Base-by-base conservation (phyloP, 805 yeast genomes). In the Grigorovia yakushimaensis region DNA sequence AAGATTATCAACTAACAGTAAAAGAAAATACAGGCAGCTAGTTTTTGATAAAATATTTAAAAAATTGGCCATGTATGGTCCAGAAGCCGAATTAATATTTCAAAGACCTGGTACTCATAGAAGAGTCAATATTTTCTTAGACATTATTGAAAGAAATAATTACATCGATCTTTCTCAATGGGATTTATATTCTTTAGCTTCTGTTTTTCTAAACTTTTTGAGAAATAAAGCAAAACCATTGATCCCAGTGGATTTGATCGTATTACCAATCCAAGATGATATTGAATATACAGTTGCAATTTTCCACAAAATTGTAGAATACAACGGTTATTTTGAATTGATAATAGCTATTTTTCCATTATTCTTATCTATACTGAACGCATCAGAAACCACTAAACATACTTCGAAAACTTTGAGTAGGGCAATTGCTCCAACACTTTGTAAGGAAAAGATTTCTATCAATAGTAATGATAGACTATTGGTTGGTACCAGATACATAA, bases 101-200 rank as follows among this genome's bases (percentile, higher is more conserved):
- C 78, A 77, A 51, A 73, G 69, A 51, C 83, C 83, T 1, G 84
- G 84, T 0, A 73, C 77, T 44, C 73, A 72, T 48, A 62, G 58
- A 67, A 68, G 63, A 51, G 58, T 69, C 6, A 57, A 71, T 44
- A 70, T 79, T 19, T 60, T 78, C 41, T 64, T 68, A 44, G 73
- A 69, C 50, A 73, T 81, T 38, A 73, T 78, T 21, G 72, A 70
- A 33, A 65, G 82, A 50, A 77, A 77, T 56, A 80, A 79, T 57
- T 67, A 77, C 43, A 64, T 77, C 39, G 81, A 80, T 70, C 67
- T 79, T 39, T 78, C 81, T 42, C 84, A 79, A 61, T 78, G 84
- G 83, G 81, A 79, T 60, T 65, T 80, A 30, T 70, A 69, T 47
- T 64, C 69, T 5, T 58, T 73, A 46, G 73, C 72, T 2, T 65